A percentile compares a stretch with the other conserved stretches of the same genome.
These are phyloP conservation scores for Rhododendron ovatum DNA, from an alignment of 148 eudicot species.

Conservation along the genomic window DNA sequence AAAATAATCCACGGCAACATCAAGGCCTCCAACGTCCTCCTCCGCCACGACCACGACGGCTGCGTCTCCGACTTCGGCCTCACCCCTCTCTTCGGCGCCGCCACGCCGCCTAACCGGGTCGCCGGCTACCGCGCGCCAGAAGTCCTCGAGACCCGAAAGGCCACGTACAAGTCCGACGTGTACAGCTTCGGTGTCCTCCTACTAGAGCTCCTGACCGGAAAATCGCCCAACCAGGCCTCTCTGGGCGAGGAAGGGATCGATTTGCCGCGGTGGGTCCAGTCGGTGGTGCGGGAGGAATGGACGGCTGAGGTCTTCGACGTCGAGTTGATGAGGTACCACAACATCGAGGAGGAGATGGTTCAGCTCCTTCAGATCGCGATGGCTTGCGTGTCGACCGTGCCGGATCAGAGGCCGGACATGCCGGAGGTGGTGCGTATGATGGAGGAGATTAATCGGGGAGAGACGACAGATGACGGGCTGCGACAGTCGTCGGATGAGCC, in stretches of 20 bases:
- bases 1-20: constrained; percentile 83
- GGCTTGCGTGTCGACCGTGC: constrained; percentile 81
- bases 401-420: constrained; percentile 92
- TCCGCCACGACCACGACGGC: constrained; percentile 41
- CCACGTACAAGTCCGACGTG: constrained; percentile 75
- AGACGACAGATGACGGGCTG: constrained; percentile 60
- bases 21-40: constrained; percentile 84
- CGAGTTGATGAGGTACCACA: constrained; percentile 88
- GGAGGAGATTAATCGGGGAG: constrained; percentile 70
- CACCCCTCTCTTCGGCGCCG: constrained; percentile 29
- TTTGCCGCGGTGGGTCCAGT: constrained; percentile 95
- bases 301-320: constrained; percentile 97
- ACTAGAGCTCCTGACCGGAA: constrained; percentile 80
- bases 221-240: constrained; percentile 92
- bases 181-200: constrained; percentile 87
- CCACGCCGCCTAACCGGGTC: constrained; percentile 42
- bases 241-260: constrained; percentile 96
- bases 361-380: constrained; percentile 90
- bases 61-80: constrained; percentile 73
- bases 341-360: constrained; percentile 98
- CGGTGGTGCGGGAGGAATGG: constrained; percentile 97
- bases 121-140: constrained; percentile 97
- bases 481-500: constrained; percentile 88
- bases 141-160: constrained; percentile 67
- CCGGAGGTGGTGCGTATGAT: constrained; percentile 83